These are phyloP conservation scores for Candida tropicalis DNA, from an alignment of 1,139 yeast species.

Conservation along the genomic window DNA sequence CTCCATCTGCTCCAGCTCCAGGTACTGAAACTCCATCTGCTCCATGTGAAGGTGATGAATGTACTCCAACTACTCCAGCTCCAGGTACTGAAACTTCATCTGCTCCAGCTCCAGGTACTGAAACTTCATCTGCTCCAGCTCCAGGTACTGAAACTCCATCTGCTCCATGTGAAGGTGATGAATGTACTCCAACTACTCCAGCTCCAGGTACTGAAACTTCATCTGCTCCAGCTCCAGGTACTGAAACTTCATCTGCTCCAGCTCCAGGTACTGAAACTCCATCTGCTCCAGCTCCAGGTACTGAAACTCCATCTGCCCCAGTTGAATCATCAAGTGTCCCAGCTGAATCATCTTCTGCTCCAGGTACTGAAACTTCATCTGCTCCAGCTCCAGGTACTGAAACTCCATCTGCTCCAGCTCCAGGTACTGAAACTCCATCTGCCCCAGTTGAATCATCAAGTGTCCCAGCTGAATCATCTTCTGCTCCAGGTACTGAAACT, in stretches of 20 bases:
- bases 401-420: background rate
- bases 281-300: background rate
- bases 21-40: background rate
- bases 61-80: background rate
- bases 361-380: no score
- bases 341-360: no score
- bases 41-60: no score
- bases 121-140: background rate
- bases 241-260: constrained; percentile 18
- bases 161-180: no score
- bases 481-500: background rate
- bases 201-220: no score
- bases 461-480: background rate
- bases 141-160: no score
- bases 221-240: background rate
- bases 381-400: no score
- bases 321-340: no score
- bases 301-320: constrained; percentile 6
- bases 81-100: no score
- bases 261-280: background rate
- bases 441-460: background rate
- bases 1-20: background rate
- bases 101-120: no score
- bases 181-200: no score
- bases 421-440: background rate